These are phyloP conservation scores for Artemisia annua DNA, from an alignment of 129 eudicot genomes.

Conservation along the genomic window DNA sequence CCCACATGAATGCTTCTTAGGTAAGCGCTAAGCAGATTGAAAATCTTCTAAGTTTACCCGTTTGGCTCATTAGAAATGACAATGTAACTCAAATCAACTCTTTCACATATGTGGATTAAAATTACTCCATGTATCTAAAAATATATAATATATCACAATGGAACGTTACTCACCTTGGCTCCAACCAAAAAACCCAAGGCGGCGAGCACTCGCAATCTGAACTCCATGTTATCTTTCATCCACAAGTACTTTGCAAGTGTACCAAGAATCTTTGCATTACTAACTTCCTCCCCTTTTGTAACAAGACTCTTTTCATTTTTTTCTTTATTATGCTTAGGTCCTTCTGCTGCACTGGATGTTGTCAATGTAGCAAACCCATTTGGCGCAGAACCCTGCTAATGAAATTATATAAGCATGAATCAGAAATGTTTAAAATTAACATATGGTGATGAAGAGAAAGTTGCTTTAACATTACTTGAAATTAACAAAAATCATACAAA, in stretches of 20 bases:
- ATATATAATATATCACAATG: background rate
- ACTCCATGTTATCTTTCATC: conserved; percentile 90
- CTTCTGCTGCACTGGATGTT: conserved; percentile 55
- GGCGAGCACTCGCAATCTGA: conserved; percentile 71
- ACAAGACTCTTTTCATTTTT: conserved; percentile 32
- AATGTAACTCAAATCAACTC: background rate
- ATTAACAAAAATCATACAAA: no score
- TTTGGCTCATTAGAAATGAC: background rate
- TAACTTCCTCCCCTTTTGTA: conserved; percentile 51
- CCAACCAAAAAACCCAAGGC: conserved; percentile 88
- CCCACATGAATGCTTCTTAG: background rate
- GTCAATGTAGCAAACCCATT: conserved; percentile 62
- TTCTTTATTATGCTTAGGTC: conserved; percentile 37
- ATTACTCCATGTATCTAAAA: no score
- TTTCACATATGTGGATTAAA: background rate
- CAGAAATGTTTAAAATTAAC: conserved; percentile 6
- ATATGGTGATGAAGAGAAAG: background rate
- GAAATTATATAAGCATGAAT: conserved; percentile 14
- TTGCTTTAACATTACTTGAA: background rate
- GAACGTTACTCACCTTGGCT: conserved; percentile 68
- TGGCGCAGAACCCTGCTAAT: conserved; percentile 48
- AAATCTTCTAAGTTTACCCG: background rate
- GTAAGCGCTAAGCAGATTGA: background rate
- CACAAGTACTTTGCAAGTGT: conserved; percentile 81
- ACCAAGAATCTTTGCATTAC: conserved; percentile 62